These are phyloP conservation scores for Talaromyces sp. DNA, from an alignment of 2,329 filamentous ascomycete species.

Conservation along the genomic window DNA sequence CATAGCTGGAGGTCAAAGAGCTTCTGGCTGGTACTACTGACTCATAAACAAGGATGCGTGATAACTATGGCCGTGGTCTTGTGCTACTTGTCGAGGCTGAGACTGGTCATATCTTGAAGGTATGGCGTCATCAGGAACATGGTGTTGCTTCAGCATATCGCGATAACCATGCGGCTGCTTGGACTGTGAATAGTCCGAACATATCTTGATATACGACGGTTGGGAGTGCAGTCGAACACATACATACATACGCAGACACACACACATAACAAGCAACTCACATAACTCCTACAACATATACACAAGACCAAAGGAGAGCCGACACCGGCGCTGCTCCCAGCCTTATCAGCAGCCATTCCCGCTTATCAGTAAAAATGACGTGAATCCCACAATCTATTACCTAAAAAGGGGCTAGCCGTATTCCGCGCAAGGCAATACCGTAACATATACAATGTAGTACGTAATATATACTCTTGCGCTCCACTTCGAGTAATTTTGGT, in stretches of 20 bases:
- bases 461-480: not conserved
- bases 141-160: too few relatives aligned
- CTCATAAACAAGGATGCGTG: not conserved
- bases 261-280: not conserved
- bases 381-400: constrained; percentile 8
- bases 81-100: not conserved
- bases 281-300: not conserved
- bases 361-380: constrained; percentile 8
- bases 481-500: not conserved
- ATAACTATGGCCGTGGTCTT: not conserved
- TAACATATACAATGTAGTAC: not conserved
- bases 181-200: too few relatives aligned
- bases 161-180: too few relatives aligned
- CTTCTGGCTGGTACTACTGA: not conserved
- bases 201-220: too few relatives aligned
- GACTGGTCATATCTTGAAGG: not conserved
- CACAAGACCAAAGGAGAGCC: not conserved
- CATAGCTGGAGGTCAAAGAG: not conserved
- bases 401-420: constrained; percentile 8
- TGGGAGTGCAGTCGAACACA: too few relatives aligned
- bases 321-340: not conserved
- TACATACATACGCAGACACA: too few relatives aligned
- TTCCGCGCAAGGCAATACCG: not conserved
- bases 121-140: not conserved
- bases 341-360: not conserved